Evolutionary conservation across 768 basidiomycete genomes (phyloP), one percentile per base, ranked within the genome.

Genomic region (Rhizopogon vinicolor): DNA sequence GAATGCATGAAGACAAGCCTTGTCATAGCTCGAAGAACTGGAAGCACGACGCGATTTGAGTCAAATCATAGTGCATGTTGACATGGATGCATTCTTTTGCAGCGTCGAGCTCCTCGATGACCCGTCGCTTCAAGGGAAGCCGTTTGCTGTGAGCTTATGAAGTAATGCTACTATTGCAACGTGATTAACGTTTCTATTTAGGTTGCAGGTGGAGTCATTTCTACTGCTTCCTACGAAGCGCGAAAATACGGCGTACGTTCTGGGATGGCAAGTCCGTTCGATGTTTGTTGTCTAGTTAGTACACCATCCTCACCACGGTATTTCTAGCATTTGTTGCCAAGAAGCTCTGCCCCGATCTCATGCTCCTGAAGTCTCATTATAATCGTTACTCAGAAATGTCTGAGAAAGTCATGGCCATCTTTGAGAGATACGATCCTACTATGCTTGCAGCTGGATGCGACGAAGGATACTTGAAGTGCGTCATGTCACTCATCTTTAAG

Each of bases 51-150:
- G 94, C 44, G 93, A 98, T 67, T 72, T 98, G 29, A 80, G 81
- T 2, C 91, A 95, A 68, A 80, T 73, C 18, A 91, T 99, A 57
- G 90, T 98, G 5, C 94, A 98, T 65, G 86, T 97, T 31, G 97
- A 99, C 65, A 93, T 95, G 84, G 96, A 98, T 68, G 92, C 93
- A 3, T 97, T 96, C 72, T 94, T 81, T 60, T 89, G 90, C 10
- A 89, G 79, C 48, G 90, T 92, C 1, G 91, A 93, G 66, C 70
- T 87, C 1, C 76, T 89, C 19, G 74, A 85, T 60, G 72, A 88
- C 60, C 86, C 84, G 14, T 72, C 72, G 60, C 81, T 89, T 39
- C 72, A 75, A 33, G 87, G 83, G 18, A 91, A 90, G 62, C 79
- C 90, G 1, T 92, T 92, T 65, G 89, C 78, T 28, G 90, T 89